A percentile compares a stretch with the other conserved stretches of the same genome.
phyloP scores from a whole-genome alignment of 2,329 filamentous ascomycete genomes.

The Fusarium keratoplasticum region DNA sequence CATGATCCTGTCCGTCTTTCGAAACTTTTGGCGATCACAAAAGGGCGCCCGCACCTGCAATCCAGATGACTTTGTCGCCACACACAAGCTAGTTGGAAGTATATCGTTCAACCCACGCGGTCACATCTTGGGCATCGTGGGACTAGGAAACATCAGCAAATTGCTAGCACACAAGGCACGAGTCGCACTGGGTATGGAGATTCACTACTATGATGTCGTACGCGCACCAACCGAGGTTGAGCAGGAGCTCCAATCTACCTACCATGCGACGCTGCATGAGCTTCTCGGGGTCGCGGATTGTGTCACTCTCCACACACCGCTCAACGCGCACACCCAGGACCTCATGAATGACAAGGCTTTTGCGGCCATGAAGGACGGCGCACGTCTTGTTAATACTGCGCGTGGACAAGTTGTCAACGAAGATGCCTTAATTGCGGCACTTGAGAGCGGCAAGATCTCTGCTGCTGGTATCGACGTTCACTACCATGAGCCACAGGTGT shows the following conservation, averaged over 20 bases:
- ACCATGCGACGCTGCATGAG: conserved; percentile 42
- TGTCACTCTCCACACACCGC: conserved; percentile 49
- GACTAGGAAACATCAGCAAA: conserved; percentile 59
- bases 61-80: conserved; percentile 23
- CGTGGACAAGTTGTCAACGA: conserved; percentile 65
- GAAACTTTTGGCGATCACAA: conserved; percentile 60
- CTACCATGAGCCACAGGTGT: conserved; percentile 63
- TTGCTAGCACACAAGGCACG: conserved; percentile 59
- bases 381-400: conserved; percentile 64
- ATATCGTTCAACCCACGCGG: conserved; percentile 62
- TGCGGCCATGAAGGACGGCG: conserved; percentile 58
- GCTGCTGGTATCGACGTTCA: conserved; percentile 67
- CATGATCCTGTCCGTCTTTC: conserved; percentile 60
- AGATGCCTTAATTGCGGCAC: conserved; percentile 57
- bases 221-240: conserved; percentile 45
- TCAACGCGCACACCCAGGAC: conserved; percentile 29
- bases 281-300: conserved; percentile 49
- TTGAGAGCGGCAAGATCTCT: conserved; percentile 58
- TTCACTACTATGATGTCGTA: conserved; percentile 63
- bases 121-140: conserved; percentile 63
- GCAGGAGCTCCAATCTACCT: conserved; percentile 43
- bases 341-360: conserved; percentile 28
- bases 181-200: conserved; percentile 63
- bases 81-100: conserved; percentile 33
- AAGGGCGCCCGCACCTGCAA: conserved; percentile 32